Percentiles rank a stretch among this genome's conserved stretches.
Conservation (phyloP, 2,329 filamentous ascomycete genomes). For the Fusarium sp. region DNA sequence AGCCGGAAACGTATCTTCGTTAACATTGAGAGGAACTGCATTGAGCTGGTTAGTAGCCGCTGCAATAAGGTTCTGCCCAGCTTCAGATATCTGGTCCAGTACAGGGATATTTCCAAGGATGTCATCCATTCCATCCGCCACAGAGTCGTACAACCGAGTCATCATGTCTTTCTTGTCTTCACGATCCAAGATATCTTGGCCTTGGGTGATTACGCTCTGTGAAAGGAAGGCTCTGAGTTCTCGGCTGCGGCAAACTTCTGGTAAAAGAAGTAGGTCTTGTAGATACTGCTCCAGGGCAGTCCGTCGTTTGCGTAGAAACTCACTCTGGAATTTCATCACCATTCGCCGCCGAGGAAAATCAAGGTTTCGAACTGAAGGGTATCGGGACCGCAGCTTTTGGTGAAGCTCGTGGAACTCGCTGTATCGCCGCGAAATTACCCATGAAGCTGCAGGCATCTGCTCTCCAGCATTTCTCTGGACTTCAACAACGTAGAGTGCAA, state of each 20-base stretch:
- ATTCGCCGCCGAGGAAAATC: slow-evolving; percentile 93
- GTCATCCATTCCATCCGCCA: slow-evolving; percentile 97
- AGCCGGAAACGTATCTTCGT: slow-evolving; percentile 62
- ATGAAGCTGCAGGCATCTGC: slow-evolving; percentile 95
- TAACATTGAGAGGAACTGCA: slow-evolving; percentile 62
- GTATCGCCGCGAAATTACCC: slow-evolving; percentile 92
- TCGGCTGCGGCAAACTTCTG: slow-evolving; percentile 92
- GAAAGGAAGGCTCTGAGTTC: slow-evolving; percentile 94
- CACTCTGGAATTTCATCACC: slow-evolving; percentile 95
- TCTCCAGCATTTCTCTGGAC: slow-evolving; percentile 91
- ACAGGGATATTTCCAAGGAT: slow-evolving; percentile 96
- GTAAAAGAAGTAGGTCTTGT: slow-evolving; percentile 81
- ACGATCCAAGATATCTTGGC: slow-evolving; percentile 65
- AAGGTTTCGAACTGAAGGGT: slow-evolving; percentile 86
- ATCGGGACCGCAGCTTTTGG: slow-evolving; percentile 84
- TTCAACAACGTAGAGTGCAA: slow-evolving; percentile 91
- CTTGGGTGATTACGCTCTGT: slow-evolving; percentile 79
- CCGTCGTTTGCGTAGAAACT: slow-evolving; percentile 91
- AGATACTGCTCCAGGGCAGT: slow-evolving; percentile 87
- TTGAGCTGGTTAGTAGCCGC: slow-evolving; percentile 75
- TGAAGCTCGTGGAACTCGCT: slow-evolving; percentile 97
- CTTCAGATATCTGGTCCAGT: slow-evolving; percentile 90
- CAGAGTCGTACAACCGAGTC: slow-evolving; percentile 93
- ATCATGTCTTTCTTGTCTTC: slow-evolving; percentile 88
- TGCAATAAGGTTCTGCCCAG: slow-evolving; percentile 89